These are phyloP conservation scores for Vitis hybrid DNA, from an alignment of 177 flowering plant genomes.

Conservation along the genomic window DNA sequence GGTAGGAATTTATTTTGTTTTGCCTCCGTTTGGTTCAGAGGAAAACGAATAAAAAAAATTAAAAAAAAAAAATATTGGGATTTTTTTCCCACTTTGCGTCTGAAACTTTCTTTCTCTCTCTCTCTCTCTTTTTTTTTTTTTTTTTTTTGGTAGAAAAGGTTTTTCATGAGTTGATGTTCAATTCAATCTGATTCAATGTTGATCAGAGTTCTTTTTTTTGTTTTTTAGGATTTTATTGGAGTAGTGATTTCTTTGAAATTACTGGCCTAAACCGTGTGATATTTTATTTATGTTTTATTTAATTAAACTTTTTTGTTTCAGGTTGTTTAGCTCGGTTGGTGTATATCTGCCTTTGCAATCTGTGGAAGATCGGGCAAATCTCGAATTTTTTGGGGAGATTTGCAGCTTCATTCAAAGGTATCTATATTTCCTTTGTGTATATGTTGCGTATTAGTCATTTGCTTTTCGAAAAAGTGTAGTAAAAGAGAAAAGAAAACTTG, in stretches of 20 bases:
- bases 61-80: too few relatives aligned
- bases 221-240: not conserved
- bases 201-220: not conserved
- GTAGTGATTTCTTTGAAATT: not conserved
- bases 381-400: constrained; percentile 4
- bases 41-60: too few relatives aligned
- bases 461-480: too few relatives aligned
- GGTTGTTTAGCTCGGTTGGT: not conserved
- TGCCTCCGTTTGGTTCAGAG: not conserved
- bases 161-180: too few relatives aligned
- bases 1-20: not conserved
- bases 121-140: too few relatives aligned
- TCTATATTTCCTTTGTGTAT: not conserved
- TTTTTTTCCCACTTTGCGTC: not conserved
- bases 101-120: not conserved
- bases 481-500: too few relatives aligned
- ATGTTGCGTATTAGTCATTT: not conserved
- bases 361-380: not conserved
- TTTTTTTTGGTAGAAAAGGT: not conserved
- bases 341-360: not conserved
- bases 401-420: constrained; percentile 4
- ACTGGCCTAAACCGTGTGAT: too few relatives aligned
- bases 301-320: not conserved
- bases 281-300: too few relatives aligned
- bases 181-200: not conserved